Evolutionary conservation across 1,284 basidiomycete species (phyloP), one percentile per base, ranked within the genome.

Genomic region (Ganoderma lingzhi): DNA sequence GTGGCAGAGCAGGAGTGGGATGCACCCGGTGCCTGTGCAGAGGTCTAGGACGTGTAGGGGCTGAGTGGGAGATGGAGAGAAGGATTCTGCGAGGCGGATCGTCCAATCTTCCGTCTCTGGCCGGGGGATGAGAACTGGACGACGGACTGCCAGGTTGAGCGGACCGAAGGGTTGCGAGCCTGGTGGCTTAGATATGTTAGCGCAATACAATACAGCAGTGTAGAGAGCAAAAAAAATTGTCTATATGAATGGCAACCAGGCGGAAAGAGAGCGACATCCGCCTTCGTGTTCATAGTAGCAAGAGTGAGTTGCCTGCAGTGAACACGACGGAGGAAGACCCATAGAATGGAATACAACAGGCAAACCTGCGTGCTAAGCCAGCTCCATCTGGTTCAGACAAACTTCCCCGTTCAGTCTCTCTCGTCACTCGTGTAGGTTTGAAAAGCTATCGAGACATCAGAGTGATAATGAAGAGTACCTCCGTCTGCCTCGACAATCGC

Each of bases 21-120:
- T 96, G 78, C 95, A 96, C 10, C 93, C 96, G 0, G 94, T 89
- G 41, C 96, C 96, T 2, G 96, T 96, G 77, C 96, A 96, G 55
- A 98, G 87, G 81, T 98, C 96, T 37, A 97, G 85, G 30, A 96
- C 79, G 55, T 81, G 83, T 39, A 86, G 71, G n/a, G 86, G 85
- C 39, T 75, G 80, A 28, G 77, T 58, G 56, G 80, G 73, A n/a
- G 80, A 76, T 3, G 85, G 85, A 6, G 78, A 67, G 67, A 87
- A 74, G 14, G 76, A 76, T 10, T 84, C 80, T 35, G 90, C 83
- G 56, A 94, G 85, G 68, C 84, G 85, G 19, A 89, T 77, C 1
- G 88, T 82, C 93, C 93, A 93, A 78, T 95, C 82, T 75, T 97
- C 96, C 0, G 96, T 98, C 80, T 98, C 96, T 55, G 96, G 93